phyloP scores from a whole-genome alignment of 306 rosid species.

The Quercus engelmannii region DNA sequence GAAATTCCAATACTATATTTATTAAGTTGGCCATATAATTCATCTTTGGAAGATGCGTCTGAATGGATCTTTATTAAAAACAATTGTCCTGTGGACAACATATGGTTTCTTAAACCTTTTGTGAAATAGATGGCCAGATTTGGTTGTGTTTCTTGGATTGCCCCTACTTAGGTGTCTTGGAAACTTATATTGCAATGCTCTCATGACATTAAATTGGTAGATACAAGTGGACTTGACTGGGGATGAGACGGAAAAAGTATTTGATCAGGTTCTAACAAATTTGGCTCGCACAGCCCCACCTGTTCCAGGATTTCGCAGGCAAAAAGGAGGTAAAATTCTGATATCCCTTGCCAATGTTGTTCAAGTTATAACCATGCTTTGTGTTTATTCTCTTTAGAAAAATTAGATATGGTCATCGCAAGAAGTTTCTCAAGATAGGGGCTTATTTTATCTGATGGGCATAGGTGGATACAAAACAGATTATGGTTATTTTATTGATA shows the following conservation, averaged over 20 bases:
- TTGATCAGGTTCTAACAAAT: conserved; percentile 50
- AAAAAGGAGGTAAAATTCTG: conserved; percentile 68
- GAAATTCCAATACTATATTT: background rate
- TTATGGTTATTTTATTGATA: background rate
- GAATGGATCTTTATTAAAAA: conserved; percentile 1
- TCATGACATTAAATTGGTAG: conserved; percentile 39
- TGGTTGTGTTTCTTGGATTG: background rate
- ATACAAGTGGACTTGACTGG: conserved; percentile 71
- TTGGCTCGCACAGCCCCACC: conserved; percentile 79
- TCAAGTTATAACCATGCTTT: background rate
- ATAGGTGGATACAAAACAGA: background rate
- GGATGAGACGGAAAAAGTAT: conserved; percentile 64
- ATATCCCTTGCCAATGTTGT: background rate
- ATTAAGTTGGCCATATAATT: background rate
- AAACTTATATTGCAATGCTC: background rate
- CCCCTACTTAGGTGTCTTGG: background rate
- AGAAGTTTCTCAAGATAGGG: background rate
- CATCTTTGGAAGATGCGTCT: conserved; percentile 1
- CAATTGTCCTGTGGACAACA: background rate
- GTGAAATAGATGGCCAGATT: background rate
- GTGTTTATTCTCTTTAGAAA: background rate
- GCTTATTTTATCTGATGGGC: background rate
- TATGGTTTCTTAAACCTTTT: background rate
- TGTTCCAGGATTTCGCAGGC: conserved; percentile 79
- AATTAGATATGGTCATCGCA: background rate